These are phyloP conservation scores for Debaryomycetaceae sp. DNA, from an alignment of 1,139 yeast genomes.

Conservation along the genomic window DNA sequence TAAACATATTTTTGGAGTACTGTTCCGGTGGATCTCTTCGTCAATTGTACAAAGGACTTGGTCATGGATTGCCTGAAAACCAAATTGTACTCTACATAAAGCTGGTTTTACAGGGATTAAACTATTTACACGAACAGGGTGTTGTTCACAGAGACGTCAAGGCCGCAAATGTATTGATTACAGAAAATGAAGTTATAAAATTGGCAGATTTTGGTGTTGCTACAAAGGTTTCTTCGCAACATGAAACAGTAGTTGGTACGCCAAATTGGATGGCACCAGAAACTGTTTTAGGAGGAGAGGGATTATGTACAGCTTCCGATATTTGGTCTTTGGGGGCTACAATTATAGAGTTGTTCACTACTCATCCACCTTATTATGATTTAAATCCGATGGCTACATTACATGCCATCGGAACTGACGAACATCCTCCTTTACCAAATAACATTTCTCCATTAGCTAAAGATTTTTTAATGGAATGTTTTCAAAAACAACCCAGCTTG, in stretches of 20 bases:
- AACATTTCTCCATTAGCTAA: conserved; percentile 49
- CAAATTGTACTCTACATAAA: conserved; percentile 57
- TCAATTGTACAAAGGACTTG: conserved; percentile 56
- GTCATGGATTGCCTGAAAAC: conserved; percentile 56
- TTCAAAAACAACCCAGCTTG: conserved; percentile 67
- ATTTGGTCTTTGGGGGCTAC: conserved; percentile 97
- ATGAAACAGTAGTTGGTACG: conserved; percentile 55
- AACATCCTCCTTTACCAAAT: conserved; percentile 73
- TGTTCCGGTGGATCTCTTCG: conserved; percentile 87
- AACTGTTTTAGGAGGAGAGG: conserved; percentile 69
- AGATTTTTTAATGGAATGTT: conserved; percentile 72
- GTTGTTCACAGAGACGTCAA: conserved; percentile 77
- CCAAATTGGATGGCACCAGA: conserved; percentile 93
- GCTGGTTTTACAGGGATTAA: conserved; percentile 74
- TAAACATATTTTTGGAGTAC: conserved; percentile 70
- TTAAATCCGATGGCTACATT: conserved; percentile 82
- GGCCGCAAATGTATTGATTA: conserved; percentile 70
- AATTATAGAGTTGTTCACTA: conserved; percentile 79
- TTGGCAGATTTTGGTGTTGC: conserved; percentile 83
- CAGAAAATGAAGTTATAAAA: conserved; percentile 58
- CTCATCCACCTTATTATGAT: conserved; percentile 84
- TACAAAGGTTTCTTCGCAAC: conserved; percentile 47
- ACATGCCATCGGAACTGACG: conserved; percentile 89
- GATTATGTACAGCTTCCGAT: conserved; percentile 84
- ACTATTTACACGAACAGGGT: conserved; percentile 65